Evolutionary conservation across 805 yeast genomes (phyloP).

Genomic region (Candida parachauliodes): DNA sequence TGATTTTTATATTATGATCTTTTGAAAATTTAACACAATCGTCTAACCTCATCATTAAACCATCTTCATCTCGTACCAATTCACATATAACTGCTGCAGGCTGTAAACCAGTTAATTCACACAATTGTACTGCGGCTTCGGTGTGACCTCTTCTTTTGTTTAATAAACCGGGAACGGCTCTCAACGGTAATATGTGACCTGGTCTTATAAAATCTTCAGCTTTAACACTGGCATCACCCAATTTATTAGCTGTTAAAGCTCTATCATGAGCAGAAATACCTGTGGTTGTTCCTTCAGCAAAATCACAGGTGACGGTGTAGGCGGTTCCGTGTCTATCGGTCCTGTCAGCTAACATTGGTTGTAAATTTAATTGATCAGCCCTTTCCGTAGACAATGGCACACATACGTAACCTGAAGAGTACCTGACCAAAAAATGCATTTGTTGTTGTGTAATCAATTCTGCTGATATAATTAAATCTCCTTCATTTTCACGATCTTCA

Average conservation of each 20-base stretch:
- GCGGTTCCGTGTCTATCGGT: slow-evolving; percentile 94
- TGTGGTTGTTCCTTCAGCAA: slow-evolving; percentile 85
- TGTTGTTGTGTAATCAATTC: slow-evolving; percentile 69
- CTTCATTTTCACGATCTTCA: slow-evolving; percentile 94
- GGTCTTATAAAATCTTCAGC: slow-evolving; percentile 80
- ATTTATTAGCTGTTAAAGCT: slow-evolving; percentile 69
- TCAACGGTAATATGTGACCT: slow-evolving; percentile 89
- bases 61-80: slow-evolving; percentile 88
- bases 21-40: slow-evolving; percentile 75
- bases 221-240: slow-evolving; percentile 58
- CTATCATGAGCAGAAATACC: slow-evolving; percentile 96
- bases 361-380: slow-evolving; percentile 79
- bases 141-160: slow-evolving; percentile 89
- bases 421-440: slow-evolving; percentile 91
- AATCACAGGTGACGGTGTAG: slow-evolving; percentile 89
- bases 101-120: slow-evolving; percentile 67
- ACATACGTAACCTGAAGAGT: slow-evolving; percentile 89
- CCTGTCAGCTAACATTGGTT: slow-evolving; percentile 63
- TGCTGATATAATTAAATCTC: slow-evolving; percentile 95
- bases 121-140: slow-evolving; percentile 91
- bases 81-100: slow-evolving; percentile 95
- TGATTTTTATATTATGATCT: slow-evolving; percentile 59
- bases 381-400: slow-evolving; percentile 75
- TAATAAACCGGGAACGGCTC: slow-evolving; percentile 86
- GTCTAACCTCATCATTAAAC: slow-evolving; percentile 89